A percentile compares a stretch with the other conserved stretches of the same genome.
Conservation (phyloP, 2,329 filamentous ascomycete genomes). For the Curvularia sp. region DNA sequence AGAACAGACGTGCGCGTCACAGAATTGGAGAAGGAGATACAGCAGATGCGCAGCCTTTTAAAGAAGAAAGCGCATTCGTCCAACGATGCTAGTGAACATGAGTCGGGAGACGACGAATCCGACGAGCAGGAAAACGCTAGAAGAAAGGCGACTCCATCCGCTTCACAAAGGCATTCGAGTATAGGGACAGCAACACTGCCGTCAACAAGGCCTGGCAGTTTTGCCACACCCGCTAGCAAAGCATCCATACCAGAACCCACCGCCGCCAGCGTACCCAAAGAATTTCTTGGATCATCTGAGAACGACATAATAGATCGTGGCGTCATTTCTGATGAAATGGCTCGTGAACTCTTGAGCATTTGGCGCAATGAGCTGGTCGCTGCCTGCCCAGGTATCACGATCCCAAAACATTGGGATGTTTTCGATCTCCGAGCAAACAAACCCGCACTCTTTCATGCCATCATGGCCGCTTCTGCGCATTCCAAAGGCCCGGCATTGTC, state of each 20-base stretch:
- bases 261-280: slow-evolving; percentile 22
- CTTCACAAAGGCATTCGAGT: slow-evolving; percentile 23
- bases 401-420: slow-evolving; percentile 44
- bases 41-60: slow-evolving; percentile 45
- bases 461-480: slow-evolving; percentile 49
- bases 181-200: slow-evolving; percentile 17
- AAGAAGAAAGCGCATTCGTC: slow-evolving; percentile 34
- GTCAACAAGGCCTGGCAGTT: slow-evolving; percentile 18
- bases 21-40: slow-evolving; percentile 48
- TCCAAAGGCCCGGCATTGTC: slow-evolving; percentile 42
- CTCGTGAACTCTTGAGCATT: slow-evolving; percentile 40
- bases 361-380: slow-evolving; percentile 42
- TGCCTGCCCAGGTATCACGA: slow-evolving; percentile 42
- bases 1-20: slow-evolving; percentile 49
- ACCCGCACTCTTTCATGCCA: slow-evolving; percentile 46
- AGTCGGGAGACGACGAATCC: slow-evolving; percentile 38
- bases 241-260: slow-evolving; percentile 11
- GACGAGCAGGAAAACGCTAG: slow-evolving; percentile 26
- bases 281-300: slow-evolving; percentile 36
- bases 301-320: slow-evolving; percentile 47
- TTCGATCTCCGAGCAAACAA: slow-evolving; percentile 40
- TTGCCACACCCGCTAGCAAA: slow-evolving; percentile 8
- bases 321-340: slow-evolving; percentile 39
- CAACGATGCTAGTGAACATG: slow-evolving; percentile 37
- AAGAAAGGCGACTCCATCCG: slow-evolving; percentile 28